Base-by-base conservation (phyloP, 768 basidiomycete genomes). In the Leucocoprinus birnbaumii region DNA sequence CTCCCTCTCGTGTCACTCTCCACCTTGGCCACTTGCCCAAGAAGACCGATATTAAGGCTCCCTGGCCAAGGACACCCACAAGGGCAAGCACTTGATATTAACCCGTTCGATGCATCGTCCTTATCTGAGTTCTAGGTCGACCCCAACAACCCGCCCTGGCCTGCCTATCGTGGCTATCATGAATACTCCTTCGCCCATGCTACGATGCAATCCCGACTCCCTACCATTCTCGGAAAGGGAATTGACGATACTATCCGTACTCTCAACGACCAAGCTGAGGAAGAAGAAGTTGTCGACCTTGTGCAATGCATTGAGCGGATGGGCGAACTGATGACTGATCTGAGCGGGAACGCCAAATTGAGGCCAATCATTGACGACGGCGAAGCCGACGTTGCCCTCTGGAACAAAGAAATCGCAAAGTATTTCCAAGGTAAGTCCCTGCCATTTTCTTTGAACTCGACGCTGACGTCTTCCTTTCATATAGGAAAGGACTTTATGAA, bases 381-480 rank as follows among this genome's bases (percentile, higher is more conserved):
- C 50, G 94, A 94, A 66, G 94, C 85, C 8, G 95, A 97, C 59
- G 89, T 98, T 26, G 87, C 93, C 5, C 78, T 97, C 7, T 98
- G 94, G 95, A 98, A 98, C 73, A 96, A 97, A 67, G 92, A 94
- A 68, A 95, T 96, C 45, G 92, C 92, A 41, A 93, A 91, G 66
- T 97, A 83, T 69, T 97, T 97, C 73, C 86, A 93, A 72, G 91
- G 91, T 84, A 63, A 65, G 68, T 68, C 18, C 18, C 2, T 2
- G 11, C n/a, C 7, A 9, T 14, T 41, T 27, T 8, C 19, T 10
- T 24, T 50, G 38, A 25, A 19, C 31, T 22, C 16, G 2, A n/a
- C 19, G 24, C 44, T 49, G 47, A 50, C 9, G 27, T n/a, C 2
- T 47, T 26, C 25, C 9, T n/a, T n/a, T n/a, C n/a, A n/a, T 41